Conservation (phyloP, 352 stramenopile species). For the Phytophthora ohioensis region DNA sequence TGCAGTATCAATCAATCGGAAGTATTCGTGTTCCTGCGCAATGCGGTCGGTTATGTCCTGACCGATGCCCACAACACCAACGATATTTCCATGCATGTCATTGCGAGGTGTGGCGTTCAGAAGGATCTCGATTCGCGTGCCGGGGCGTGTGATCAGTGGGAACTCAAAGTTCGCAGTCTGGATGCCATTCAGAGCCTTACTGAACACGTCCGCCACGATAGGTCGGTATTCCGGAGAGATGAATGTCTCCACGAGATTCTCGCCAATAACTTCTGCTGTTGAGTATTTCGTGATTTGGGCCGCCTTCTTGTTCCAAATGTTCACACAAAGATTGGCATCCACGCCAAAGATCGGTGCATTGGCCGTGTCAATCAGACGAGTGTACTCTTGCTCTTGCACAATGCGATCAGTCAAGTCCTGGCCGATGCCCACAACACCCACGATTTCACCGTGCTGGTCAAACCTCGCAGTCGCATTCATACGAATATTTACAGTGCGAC, state of each 20-base stretch:
- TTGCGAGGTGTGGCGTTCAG: conserved; percentile 78
- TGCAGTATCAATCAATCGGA: conserved; percentile 76
- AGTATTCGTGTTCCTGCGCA: conserved; percentile 83
- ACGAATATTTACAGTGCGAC: conserved; percentile 67
- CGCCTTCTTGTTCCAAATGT: conserved; percentile 94
- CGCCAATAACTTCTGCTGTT: conserved; percentile 79
- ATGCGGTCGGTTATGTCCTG: conserved; percentile 87
- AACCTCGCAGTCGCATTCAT: conserved; percentile 77
- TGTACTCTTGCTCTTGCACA: conserved; percentile 90
- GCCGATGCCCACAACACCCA: conserved; percentile 88
- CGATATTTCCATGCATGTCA: conserved; percentile 78
- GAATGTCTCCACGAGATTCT: conserved; percentile 88
- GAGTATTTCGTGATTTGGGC: conserved; percentile 89
- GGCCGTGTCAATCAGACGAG: conserved; percentile 90
- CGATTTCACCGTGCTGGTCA: conserved; percentile 77
- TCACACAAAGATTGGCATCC: conserved; percentile 88
- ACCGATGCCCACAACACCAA: conserved; percentile 89
- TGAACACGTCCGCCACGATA: conserved; percentile 75
- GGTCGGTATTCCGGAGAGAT: conserved; percentile 79
- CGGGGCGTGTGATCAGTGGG: conserved; percentile 77
- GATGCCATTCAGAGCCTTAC: conserved; percentile 73
- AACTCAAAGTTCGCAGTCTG: conserved; percentile 91
- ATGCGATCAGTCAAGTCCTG: conserved; percentile 90
- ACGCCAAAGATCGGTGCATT: conserved; percentile 93
- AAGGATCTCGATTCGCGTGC: conserved; percentile 79